Conservation (phyloP, 306 rosid species). For the Acacia acuminata region DNA sequence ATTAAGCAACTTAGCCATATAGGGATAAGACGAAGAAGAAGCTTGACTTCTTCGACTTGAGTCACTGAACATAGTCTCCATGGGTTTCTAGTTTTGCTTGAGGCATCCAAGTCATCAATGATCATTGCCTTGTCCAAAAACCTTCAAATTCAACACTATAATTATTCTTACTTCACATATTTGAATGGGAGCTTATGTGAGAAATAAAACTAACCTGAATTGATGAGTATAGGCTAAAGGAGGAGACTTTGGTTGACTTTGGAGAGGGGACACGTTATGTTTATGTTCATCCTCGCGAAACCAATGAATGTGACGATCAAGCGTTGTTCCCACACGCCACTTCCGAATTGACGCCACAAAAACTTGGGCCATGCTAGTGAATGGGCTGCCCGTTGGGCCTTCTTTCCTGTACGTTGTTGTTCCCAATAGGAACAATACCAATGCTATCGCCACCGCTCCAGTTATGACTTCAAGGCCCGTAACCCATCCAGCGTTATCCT, state of each 20-base stretch:
- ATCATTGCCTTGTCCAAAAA: constrained; percentile 70
- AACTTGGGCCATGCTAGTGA: constrained; percentile 62
- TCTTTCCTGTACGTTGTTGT: constrained; percentile 49
- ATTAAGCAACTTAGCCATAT: constrained; percentile 72
- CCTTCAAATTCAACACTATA: constrained; percentile 25
- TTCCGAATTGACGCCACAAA: constrained; percentile 52
- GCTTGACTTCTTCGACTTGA: constrained; percentile 84
- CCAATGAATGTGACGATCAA: constrained; percentile 23
- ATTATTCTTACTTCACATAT: not conserved
- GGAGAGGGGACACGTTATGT: not conserved
- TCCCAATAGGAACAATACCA: constrained; percentile 54
- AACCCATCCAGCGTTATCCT: constrained; percentile 81
- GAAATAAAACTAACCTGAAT: constrained; percentile 46
- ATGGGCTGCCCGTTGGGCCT: constrained; percentile 59
- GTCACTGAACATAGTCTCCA: constrained; percentile 76
- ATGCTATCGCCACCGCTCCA: constrained; percentile 55
- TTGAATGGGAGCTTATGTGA: not conserved
- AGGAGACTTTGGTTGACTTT: constrained; percentile 31
- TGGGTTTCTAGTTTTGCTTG: constrained; percentile 52
- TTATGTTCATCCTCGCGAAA: constrained; percentile 26
- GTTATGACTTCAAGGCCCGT: constrained; percentile 56
- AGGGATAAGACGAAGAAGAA: constrained; percentile 63
- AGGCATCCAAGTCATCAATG: constrained; percentile 50
- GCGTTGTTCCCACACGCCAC: constrained; percentile 44
- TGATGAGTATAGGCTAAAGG: constrained; percentile 45